Conservation (phyloP, 2,329 filamentous ascomycete species). For the Trichothecium roseum region DNA sequence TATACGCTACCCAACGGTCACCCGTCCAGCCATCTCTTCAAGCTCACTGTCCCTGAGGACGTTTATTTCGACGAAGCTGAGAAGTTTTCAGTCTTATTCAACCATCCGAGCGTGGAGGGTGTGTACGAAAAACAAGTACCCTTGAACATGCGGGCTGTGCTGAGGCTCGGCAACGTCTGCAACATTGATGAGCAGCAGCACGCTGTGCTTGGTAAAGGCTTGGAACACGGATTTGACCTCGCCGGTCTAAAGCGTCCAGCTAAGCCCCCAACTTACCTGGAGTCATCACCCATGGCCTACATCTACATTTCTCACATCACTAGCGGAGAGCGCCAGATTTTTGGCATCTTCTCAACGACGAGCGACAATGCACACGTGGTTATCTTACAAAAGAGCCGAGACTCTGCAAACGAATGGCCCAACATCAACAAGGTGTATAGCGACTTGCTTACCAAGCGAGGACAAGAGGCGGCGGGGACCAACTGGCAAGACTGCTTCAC, state of each 20-base stretch:
- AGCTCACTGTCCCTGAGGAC: constrained; percentile 80
- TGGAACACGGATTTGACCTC: constrained; percentile 91
- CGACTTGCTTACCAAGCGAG: constrained; percentile 58
- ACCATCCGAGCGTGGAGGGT: constrained; percentile 89
- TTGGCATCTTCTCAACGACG: constrained; percentile 81
- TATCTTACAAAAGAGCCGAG: constrained; percentile 73
- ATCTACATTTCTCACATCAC: constrained; percentile 90
- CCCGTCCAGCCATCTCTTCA: constrained; percentile 87
- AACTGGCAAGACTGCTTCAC: constrained; percentile 73
- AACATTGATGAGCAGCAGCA: constrained; percentile 86
- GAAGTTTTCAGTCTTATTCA: constrained; percentile 74
- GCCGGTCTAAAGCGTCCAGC: constrained; percentile 58
- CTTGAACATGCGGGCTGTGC: constrained; percentile 72
- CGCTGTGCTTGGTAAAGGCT: constrained; percentile 81
- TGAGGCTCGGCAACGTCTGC: constrained; percentile 83
- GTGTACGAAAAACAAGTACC: constrained; percentile 94
- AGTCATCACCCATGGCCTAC: constrained; percentile 61
- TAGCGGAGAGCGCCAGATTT: constrained; percentile 83
- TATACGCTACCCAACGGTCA: constrained; percentile 93
- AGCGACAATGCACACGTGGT: constrained; percentile 74
- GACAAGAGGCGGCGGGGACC: constrained; percentile 55
- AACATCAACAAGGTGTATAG: constrained; percentile 84
- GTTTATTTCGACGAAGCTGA: constrained; percentile 76
- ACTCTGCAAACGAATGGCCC: constrained; percentile 70
- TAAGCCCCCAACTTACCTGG: constrained; percentile 62